Evolutionary conservation across 2,329 filamentous ascomycete species (phyloP).

Genomic region (Talaromyces pinophilus): DNA sequence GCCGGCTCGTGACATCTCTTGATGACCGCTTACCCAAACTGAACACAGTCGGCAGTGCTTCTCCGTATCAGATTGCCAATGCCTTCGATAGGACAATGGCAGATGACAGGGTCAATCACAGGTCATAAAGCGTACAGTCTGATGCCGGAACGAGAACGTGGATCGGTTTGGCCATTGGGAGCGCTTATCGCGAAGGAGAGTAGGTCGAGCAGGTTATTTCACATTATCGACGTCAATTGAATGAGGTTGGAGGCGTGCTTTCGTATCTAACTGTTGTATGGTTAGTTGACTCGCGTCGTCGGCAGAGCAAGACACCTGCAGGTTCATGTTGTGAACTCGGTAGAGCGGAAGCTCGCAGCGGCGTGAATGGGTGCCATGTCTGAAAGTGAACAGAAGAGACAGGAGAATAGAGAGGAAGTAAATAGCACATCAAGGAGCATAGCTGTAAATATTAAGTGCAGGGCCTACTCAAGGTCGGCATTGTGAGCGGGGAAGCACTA

Average conservation of each 20-base stretch:
- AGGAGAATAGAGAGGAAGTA: neutral
- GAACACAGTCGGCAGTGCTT: neutral
- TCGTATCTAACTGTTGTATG: neutral
- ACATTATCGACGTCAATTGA: neutral
- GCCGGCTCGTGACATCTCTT: neutral
- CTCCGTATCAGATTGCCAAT: neutral
- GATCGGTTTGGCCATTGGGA: neutral
- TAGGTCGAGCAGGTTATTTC: neutral
- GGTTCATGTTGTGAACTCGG: neutral
- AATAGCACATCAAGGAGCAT: neutral
- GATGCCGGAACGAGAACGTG: neutral
- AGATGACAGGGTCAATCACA: neutral
- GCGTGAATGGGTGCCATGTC: neutral
- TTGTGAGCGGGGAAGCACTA: conserved; percentile 24
- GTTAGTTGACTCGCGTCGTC: neutral
- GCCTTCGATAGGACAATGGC: neutral
- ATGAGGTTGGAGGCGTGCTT: neutral
- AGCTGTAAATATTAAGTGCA: neutral
- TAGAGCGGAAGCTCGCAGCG: neutral
- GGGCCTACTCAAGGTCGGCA: neutral
- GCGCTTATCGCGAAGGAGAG: neutral
- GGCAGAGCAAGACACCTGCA: neutral
- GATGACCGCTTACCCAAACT: no score
- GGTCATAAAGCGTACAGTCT: neutral
- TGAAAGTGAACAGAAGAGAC: neutral